phyloP scores from a whole-genome alignment of 441 rosid species.

The Capsella rubella region DNA sequence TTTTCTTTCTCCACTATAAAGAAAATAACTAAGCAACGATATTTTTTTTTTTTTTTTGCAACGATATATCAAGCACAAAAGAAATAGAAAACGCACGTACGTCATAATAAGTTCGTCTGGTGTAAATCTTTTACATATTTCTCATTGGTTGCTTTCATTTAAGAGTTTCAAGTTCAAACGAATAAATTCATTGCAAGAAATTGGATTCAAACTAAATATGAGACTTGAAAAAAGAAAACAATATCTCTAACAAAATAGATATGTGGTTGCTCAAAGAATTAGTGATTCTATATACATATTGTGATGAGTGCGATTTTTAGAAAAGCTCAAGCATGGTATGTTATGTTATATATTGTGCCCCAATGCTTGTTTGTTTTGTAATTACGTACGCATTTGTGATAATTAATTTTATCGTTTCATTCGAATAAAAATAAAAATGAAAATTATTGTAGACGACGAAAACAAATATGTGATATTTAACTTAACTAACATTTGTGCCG shows the following conservation, averaged over 20 bases:
- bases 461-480: not conserved
- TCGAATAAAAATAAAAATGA: not conserved
- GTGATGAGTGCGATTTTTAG: not conserved
- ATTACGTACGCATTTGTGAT: not conserved
- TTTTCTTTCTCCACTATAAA: constrained; percentile 17
- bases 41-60: too few relatives aligned
- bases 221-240: not conserved
- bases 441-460: not conserved
- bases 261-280: not conserved
- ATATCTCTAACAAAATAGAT: not conserved
- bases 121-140: constrained; percentile 33
- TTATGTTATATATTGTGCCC: not conserved
- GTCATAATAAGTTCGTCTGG: not conserved
- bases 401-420: not conserved
- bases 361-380: not conserved
- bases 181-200: not conserved
- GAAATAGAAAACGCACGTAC: too few relatives aligned
- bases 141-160: constrained; percentile 25
- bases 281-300: not conserved
- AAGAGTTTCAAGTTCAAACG: not conserved
- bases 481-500: not conserved
- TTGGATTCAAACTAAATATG: not conserved
- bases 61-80: not conserved
- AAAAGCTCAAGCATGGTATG: not conserved
- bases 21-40: constrained; percentile 26